A percentile compares a stretch with the other conserved stretches of the same genome.
Evolutionary conservation across 352 stramenopile species (phyloP).

Genomic region (Bremia lactucae): DNA sequence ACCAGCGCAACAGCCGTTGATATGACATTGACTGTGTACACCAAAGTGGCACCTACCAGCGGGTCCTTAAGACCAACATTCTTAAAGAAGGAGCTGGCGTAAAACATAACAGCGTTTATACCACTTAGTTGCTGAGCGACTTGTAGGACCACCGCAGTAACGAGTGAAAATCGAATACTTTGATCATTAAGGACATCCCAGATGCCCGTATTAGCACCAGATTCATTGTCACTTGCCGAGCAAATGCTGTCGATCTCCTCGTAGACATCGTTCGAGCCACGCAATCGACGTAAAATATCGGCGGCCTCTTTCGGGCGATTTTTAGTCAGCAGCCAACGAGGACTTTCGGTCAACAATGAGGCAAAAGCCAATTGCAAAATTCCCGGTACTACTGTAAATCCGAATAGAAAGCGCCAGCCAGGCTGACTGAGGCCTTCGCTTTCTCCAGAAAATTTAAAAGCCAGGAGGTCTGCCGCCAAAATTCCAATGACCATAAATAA

Average conservation of each 20-base stretch:
- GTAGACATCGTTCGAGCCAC: conserved; percentile 66
- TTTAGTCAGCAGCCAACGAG: conserved; percentile 62
- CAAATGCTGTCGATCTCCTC: conserved; percentile 77
- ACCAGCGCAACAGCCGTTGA: conserved; percentile 59
- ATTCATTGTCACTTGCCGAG: conserved; percentile 68
- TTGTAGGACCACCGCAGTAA: conserved; percentile 51
- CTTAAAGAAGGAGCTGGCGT: conserved; percentile 67
- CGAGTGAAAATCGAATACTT: conserved; percentile 52
- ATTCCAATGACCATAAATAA: conserved; percentile 65
- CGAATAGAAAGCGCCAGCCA: conserved; percentile 58
- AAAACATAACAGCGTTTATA: conserved; percentile 78
- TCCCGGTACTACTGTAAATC: conserved; percentile 50
- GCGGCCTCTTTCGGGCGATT: conserved; percentile 61
- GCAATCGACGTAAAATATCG: conserved; percentile 51
- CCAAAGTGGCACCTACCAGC: conserved; percentile 46
- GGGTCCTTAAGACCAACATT: conserved; percentile 58
- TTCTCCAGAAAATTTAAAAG: conserved; percentile 46
- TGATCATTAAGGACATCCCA: conserved; percentile 49
- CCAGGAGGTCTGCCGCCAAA: conserved; percentile 35
- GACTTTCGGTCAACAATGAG: conserved; percentile 53
- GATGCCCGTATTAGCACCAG: conserved; percentile 47
- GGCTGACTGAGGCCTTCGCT: conserved; percentile 45
- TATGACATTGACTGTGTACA: conserved; percentile 64
- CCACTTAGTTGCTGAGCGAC: conserved; percentile 61
- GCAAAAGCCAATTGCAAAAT: conserved; percentile 54